Base-by-base conservation (phyloP, 352 stramenopile genomes). In the Phytopythium delawarense region DNA sequence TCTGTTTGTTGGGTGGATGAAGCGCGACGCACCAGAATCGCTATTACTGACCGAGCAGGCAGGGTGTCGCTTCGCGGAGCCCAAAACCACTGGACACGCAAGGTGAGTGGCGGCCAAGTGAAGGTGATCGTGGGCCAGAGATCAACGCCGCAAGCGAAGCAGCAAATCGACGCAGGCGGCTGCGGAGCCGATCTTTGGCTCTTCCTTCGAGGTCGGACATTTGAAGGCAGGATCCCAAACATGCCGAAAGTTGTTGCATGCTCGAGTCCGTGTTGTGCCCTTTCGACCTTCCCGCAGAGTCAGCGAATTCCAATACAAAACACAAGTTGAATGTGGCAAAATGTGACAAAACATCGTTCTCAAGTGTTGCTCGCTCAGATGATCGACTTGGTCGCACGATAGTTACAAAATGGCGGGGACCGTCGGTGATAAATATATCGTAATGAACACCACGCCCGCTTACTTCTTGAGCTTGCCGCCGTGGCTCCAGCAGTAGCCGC, bases 401-500 rank as follows among this genome's bases (percentile, higher is more conserved):
- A 40, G 13, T 23, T 57, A 42, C 18, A 18, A 9, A 57, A 57
- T 28, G 42, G 42, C 18, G 42, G 20, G 9, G 40, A 45, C 40
- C 40, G 15, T 46, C n/a, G 34, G 64, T 45, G 62, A 74, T 84
- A 84, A 83, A 82, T 81, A 82, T 52, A 52, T 40, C 35, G 50
- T 62, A 61, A 65, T 57, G 42, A 23, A 67, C 37, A 34, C 32
- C 16, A 59, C 13, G 53, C n/a, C n/a, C 20, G 20, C 45, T 52
- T 79, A 90, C 75, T 93, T 93, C 65, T 87, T 89, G 70, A 87
- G 86, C 76, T 91, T 93, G 70, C 81, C 79, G 56, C 85, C 82
- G 62, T 94, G 82, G 50, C 78, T 86, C 82, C 82, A 94, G 79
- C 85, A 94, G 69, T 89, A 92, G 63, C 82, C 82, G 53, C 85